Percentiles rank a stretch among this genome's conserved stretches.
These are phyloP conservation scores for Westerdykella aurantiaca DNA, from an alignment of 2,329 filamentous ascomycete genomes.

Conservation along the genomic window DNA sequence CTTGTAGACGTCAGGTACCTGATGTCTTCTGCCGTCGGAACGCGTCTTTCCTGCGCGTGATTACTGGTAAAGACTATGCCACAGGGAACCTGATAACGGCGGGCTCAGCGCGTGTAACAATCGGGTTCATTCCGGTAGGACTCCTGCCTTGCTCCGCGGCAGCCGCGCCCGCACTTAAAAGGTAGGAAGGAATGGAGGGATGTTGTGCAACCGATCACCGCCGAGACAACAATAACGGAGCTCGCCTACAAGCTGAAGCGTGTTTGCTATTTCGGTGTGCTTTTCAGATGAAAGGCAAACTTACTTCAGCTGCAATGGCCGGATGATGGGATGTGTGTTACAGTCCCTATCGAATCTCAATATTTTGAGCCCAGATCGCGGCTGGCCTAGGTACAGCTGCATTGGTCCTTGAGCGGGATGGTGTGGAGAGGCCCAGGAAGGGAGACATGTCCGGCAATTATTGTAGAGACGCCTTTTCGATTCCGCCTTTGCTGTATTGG, in stretches of 20 bases:
- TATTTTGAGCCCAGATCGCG: slow-evolving; percentile 1
- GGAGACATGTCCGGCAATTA: not conserved
- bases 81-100: not conserved
- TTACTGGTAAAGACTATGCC: too few species aligned
- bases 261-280: not conserved
- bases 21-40: too few species aligned
- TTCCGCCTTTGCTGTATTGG: slow-evolving; percentile 13
- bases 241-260: not conserved
- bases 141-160: not conserved
- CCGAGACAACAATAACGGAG: not conserved
- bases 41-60: too few species aligned
- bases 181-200: not conserved
- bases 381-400: not conserved
- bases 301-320: not conserved
- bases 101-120: not conserved
- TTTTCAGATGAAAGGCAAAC: not conserved
- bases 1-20: too few species aligned
- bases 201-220: not conserved
- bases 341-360: slow-evolving; percentile 1
- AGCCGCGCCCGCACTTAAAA: not conserved
- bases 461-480: slow-evolving; percentile 1
- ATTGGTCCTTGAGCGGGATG: not conserved
- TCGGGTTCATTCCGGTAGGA: not conserved
- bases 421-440: not conserved
- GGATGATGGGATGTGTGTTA: not conserved